Evolutionary conservation across 352 stramenopile species (phyloP), one percentile per base, ranked within the genome.

Genomic region (Globisporangium nagaii): DNA sequence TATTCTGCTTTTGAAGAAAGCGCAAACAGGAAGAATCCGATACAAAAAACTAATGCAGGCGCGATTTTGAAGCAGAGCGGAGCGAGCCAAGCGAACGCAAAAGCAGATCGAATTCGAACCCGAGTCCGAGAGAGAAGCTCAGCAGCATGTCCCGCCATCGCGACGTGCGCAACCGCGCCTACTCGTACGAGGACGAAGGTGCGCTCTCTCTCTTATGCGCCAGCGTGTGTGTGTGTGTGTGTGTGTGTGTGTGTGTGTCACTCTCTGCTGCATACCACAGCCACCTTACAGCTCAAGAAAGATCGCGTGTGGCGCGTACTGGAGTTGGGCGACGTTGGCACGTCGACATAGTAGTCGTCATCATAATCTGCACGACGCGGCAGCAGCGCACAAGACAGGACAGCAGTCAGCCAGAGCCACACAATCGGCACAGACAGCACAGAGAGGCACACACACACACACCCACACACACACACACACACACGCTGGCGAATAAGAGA

Each of bases 151-250:
- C 79, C 13, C 84, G 84, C 65, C 84, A 95, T 45, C 82, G 84
- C 60, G 83, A 90, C 66, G 66, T 95, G 27, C 84, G 84, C 54
- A 92, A 93, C 70, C 84, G 84, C 71, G 83, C 80, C 56, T 95
- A 93, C 66, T 95, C 84, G 52, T 95, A 92, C 69, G 84, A 95
- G 46, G 82, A 92, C 48, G 84, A 92, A 73, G 83, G 84, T 84
- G 53, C 51, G 55, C 13, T 13, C 11, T 46, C 31, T 22, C 35
- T 58, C 15, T 10, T 36, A 34, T 30, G 0, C 6, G 3, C 10
- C 9, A n/a, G n/a, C n/a, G n/a, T n/a, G n/a, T 48, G 2, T 53
- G 10, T 17, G 9, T 37, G 17, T 31, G 4, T 39, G 20, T 24
- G 2, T 31, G 30, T 20, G 9, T n/a, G 30, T 4, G 13, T 25